These are phyloP conservation scores for Fusarium vanettenii DNA, from an alignment of 2,329 filamentous ascomycete genomes.

Conservation along the genomic window DNA sequence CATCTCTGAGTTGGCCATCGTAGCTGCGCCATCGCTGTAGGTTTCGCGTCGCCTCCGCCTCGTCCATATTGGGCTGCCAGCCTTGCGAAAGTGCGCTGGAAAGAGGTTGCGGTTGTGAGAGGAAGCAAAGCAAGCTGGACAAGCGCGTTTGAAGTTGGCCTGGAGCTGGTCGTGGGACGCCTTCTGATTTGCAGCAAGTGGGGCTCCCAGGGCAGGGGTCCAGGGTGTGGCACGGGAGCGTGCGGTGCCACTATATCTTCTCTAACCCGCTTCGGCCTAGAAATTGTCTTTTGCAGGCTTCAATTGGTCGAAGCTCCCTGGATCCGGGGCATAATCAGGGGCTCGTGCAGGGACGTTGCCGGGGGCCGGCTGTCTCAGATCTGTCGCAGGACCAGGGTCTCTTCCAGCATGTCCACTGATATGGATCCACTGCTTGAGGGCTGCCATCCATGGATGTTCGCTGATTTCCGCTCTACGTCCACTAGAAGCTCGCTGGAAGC, in stretches of 20 bases:
- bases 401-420: conserved; percentile 8
- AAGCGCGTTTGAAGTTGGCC: conserved; percentile 44
- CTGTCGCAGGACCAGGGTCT: conserved; percentile 53
- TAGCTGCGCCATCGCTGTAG: background rate
- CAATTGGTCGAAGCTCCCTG: conserved; percentile 23
- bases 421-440: conserved; percentile 19
- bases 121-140: conserved; percentile 23
- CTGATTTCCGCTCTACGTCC: conserved; percentile 15
- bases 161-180: conserved; percentile 26
- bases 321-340: conserved; percentile 25
- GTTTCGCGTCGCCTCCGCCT: conserved; percentile 13
- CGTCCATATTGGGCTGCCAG: conserved; percentile 1
- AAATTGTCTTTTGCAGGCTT: conserved; percentile 1
- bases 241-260: conserved; percentile 26
- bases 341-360: conserved; percentile 21
- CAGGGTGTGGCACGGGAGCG: conserved; percentile 37
- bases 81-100: conserved; percentile 15
- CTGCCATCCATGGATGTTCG: background rate
- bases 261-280: conserved; percentile 41
- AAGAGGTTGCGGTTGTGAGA: conserved; percentile 25
- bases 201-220: conserved; percentile 18
- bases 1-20: conserved; percentile 8
- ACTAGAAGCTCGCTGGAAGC: conserved; percentile 34
- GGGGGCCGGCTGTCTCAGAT: conserved; percentile 54
- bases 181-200: conserved; percentile 39